Base-by-base conservation (phyloP, 148 eudicot genomes). In the Silene conica region DNA sequence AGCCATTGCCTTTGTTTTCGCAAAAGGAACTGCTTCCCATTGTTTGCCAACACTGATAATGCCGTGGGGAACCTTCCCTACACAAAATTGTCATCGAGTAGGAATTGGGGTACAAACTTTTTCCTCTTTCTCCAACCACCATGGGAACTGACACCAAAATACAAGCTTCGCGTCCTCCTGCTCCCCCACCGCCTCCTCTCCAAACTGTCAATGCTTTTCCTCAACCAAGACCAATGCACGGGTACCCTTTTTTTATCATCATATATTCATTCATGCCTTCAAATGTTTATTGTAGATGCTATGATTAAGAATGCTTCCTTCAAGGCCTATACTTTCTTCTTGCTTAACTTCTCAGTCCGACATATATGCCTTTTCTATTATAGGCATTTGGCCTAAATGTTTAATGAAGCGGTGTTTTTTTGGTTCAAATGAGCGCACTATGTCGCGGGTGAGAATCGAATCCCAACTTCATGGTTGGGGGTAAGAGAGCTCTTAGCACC, bases 71-170 rank as follows among this genome's bases (percentile, higher is more conserved):
- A 77, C 80, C 78, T 62, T 80, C 59, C 71, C 77, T 81, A 80
- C 70, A 82, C 84, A 85, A 71, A 77, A 76, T 81, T 80, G 80
- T 76, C 69, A 71, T 73, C 82, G 63, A 70, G 71, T 80, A 58
- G 88, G 85, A 80, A 80, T 85, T 74, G 85, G 88, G 86, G 74
- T 85, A 75, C 79, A 80, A 86, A 79, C 55, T 64, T 86, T 79
- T 76, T 70, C 82, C 78, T 73, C 57, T 77, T 71, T 74, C 56
- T 75, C 84, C 73, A 80, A 56, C 15, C 75, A 74, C 48, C 41
- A 90, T 90, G 97, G 89, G 82, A 79, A 83, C 83, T 83, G 87
- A 90, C 74, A 84, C 85, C 72, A 82, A 77, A 77, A 69, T 75
- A 75, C 79, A 75, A 72, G 82, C 83, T 69, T 64, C 79, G 19